phyloP scores from a whole-genome alignment of 164 flowering plant genomes.

The Umbellularia californica region DNA sequence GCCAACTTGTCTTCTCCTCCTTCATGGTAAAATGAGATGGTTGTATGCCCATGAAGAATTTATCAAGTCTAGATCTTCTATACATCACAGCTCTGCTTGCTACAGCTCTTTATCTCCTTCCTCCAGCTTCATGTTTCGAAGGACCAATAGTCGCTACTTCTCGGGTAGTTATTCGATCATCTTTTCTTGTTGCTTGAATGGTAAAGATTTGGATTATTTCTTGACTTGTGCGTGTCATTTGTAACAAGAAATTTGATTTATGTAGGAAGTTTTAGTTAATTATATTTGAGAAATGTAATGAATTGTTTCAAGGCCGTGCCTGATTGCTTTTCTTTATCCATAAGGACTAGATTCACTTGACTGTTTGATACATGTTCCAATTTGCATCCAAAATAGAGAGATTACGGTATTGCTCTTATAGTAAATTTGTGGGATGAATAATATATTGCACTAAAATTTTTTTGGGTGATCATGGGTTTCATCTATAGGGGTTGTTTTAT shows the following conservation, averaged over 20 bases:
- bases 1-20: background rate
- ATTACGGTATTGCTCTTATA: too few species aligned
- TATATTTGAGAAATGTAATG: too few species aligned
- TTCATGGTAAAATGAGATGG: conserved; percentile 11
- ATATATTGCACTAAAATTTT: background rate
- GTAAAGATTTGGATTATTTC: too few species aligned
- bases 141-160: background rate
- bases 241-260: too few species aligned
- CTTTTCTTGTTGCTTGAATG: background rate
- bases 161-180: conserved; percentile 5
- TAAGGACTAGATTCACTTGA: too few species aligned
- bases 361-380: too few species aligned
- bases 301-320: too few species aligned
- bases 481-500: conserved; percentile 17
- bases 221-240: background rate
- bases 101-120: conserved; percentile 2
- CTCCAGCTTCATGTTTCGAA: background rate
- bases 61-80: background rate
- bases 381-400: too few species aligned
- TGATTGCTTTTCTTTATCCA: background rate
- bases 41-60: conserved; percentile 11
- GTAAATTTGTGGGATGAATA: background rate
- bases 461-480: background rate
- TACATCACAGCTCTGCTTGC: background rate
- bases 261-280: too few species aligned